Conservation (phyloP, 176 grass and related monocot species). For the Bolboschoenus planiculmis region DNA sequence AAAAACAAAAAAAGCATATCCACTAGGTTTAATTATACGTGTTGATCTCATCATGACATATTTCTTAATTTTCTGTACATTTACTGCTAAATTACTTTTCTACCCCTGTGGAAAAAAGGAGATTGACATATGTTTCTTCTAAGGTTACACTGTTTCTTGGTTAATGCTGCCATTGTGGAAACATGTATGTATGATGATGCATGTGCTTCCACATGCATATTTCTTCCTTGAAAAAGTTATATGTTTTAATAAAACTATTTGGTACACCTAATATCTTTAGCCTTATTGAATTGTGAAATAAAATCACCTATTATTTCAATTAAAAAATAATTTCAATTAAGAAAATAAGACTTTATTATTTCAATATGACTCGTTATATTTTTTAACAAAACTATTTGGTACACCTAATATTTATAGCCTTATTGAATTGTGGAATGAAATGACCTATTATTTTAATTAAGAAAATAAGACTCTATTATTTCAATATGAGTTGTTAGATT, state of each 20-base stretch:
- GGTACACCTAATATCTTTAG: too few species aligned
- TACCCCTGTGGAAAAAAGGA: background rate
- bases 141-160: background rate
- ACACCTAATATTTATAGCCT: too few species aligned
- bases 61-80: background rate
- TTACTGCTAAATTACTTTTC: background rate
- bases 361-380: too few species aligned
- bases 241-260: background rate
- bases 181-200: background rate
- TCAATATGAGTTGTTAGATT: too few species aligned
- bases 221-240: background rate
- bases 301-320: too few species aligned
- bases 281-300: too few species aligned
- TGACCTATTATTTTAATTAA: too few species aligned
- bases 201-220: background rate
- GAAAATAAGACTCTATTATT: too few species aligned
- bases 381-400: too few species aligned
- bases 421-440: too few species aligned
- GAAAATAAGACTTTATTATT: too few species aligned
- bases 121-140: background rate
- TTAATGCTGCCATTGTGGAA: background rate
- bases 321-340: too few species aligned
- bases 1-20: background rate
- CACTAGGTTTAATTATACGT: background rate
- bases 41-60: background rate